These are phyloP conservation scores for Agaricus blazei DNA, from an alignment of 768 basidiomycete species.

Conservation along the genomic window DNA sequence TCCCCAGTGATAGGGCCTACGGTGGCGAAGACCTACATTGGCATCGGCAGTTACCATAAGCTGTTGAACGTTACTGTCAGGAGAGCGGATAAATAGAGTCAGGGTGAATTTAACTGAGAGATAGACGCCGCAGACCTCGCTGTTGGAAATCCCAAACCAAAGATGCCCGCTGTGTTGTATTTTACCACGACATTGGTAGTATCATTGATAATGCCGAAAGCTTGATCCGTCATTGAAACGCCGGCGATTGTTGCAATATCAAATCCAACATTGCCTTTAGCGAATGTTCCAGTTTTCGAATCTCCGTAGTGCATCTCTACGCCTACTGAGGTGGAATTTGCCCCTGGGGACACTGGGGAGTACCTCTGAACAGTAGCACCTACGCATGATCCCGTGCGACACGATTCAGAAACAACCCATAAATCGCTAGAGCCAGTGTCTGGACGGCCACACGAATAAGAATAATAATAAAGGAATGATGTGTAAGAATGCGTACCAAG, in stretches of 20 bases:
- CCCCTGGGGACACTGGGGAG: constrained; percentile 23
- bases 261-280: constrained; percentile 48
- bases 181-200: constrained; percentile 56
- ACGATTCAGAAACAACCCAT: constrained; percentile 57
- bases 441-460: constrained; percentile 14
- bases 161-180: constrained; percentile 54
- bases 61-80: constrained; percentile 35
- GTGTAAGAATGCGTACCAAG: constrained; percentile 17
- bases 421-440: constrained; percentile 72
- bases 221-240: constrained; percentile 42
- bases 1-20: neutral
- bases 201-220: constrained; percentile 50
- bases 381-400: constrained; percentile 34
- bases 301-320: constrained; percentile 57
- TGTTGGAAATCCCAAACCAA: constrained; percentile 65
- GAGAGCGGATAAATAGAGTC: neutral
- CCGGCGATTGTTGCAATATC: constrained; percentile 52
- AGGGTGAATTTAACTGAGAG: neutral
- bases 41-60: constrained; percentile 18
- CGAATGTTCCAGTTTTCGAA: constrained; percentile 58
- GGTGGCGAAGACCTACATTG: constrained; percentile 13
- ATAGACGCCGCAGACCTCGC: constrained; percentile 41
- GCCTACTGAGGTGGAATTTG: constrained; percentile 32
- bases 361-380: constrained; percentile 34
- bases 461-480: neutral